Base-by-base conservation (phyloP, 306 rosid genomes). In the Cicer judaicum region DNA sequence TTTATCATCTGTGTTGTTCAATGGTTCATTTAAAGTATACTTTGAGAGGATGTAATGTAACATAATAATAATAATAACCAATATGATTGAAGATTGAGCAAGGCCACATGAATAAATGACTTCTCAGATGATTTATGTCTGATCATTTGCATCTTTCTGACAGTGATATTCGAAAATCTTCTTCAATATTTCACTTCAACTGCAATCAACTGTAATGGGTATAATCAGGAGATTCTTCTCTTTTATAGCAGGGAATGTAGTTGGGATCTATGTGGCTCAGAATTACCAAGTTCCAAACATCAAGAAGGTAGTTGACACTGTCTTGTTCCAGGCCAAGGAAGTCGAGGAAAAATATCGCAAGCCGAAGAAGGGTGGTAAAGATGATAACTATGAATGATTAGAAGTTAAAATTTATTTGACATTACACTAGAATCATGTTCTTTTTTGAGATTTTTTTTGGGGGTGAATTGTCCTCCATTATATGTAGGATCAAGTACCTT, bases 211-310 rank as follows among this genome's bases (percentile, higher is more conserved):
- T 54, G 21, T 8, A 18, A 91, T 91, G 97, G 97, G 93, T 77
- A 89, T 91, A 73, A 84, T 91, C 38, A 85, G 78, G 81, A 87
- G 92, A 66, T 61, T 84, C 76, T 88, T 88, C 81, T 60, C 91
- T 9, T 87, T 91, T 76, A 79, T 91, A 24, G 8, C 82, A 29
- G 97, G 97, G 46, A 82, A 87, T 13, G 80, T 81, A 21, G 40
- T 72, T 24, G 97, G 97, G 43, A 70, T 91, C 15, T 91, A 91
- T 81, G 24, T 89, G 63, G 94, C 94, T 53, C 97, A 89, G 73
- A 91, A 86, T 81, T 91, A 91, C 79, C 67, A 79, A 79, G 87
- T 91, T 75, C 92, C 97, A 13, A 86, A 89, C 79, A 78, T 91
- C 79, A 87, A 59, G 86, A 86, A 87, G 85, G 83, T 84, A 55